Base-by-base conservation (phyloP, 495 filamentous ascomycete genomes). In the Lophiotrema nucula region DNA sequence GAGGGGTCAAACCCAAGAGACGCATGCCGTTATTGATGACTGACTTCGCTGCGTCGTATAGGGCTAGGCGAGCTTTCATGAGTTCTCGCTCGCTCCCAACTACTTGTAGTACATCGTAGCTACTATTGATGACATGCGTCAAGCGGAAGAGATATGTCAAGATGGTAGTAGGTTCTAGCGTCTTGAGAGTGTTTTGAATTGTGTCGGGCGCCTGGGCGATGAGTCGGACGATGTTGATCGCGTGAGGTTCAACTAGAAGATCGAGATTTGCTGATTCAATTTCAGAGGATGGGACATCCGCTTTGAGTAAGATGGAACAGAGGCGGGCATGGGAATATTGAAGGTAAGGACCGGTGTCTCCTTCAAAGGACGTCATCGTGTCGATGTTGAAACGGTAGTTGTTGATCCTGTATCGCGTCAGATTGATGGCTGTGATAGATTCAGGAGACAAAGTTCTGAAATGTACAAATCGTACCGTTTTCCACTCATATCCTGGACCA, bases 401-500 rank as follows among this genome's bases (percentile, higher is more conserved):
- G 71, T 86, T 83, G 65, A 84, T 74, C 56, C 83, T 85, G 48
- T 15, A 18, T 16, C n/a, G 0, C 24, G 56, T 56, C 38, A 1
- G 39, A 88, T 79, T 82, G n/a, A n/a, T 88, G 83, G 75, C 81
- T 83, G 67, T 88, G 84, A 59, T 87, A 85, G 47, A 79, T 63
- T 53, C 3, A 27, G 33, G 26, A 27, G 10, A 18, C 24, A 12
- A 11, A n/a, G 19, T 8, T 21, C n/a, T n/a, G n/a, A n/a, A n/a
- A n/a, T n/a, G n/a, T n/a, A n/a, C n/a, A 33, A 26, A 22, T 63
- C 76, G 65, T 76, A 85, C 82, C 83, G 79, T 77, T 85, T 86
- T 61, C 81, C 81, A 60, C 74, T 79, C 77, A 87, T 85, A 63
- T 87, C 85, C 64, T 89, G 85, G 28, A 87, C 82, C 81, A 88